These are phyloP conservation scores for Phoenix dactylifera DNA, from an alignment of 176 grass and related monocot genomes.

Conservation along the genomic window DNA sequence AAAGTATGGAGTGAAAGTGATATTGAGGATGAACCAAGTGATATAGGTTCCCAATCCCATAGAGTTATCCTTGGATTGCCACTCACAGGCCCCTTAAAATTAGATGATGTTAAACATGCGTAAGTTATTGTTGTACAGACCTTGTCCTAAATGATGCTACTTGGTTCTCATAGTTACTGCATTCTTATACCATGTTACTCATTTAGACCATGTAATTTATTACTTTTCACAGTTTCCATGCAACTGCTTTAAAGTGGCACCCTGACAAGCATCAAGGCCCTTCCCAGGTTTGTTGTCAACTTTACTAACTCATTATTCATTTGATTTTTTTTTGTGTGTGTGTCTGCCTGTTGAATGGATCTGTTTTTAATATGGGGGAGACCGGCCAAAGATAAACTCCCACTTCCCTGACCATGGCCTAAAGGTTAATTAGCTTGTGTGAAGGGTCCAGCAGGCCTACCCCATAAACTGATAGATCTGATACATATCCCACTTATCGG, in stretches of 20 bases:
- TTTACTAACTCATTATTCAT: background rate
- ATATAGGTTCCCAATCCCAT: slow-evolving; percentile 28
- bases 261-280: slow-evolving; percentile 80
- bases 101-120: slow-evolving; percentile 73
- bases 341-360: no score
- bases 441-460: no score
- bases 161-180: no score
- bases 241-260: slow-evolving; percentile 87
- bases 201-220: no score
- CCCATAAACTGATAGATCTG: no score
- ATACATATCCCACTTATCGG: no score
- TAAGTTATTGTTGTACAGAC: slow-evolving; percentile 23
- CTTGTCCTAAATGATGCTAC: no score
- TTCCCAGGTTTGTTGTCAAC: slow-evolving; percentile 41
- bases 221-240: slow-evolving; percentile 38
- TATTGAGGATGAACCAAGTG: slow-evolving; percentile 28
- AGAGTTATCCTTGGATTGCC: slow-evolving; percentile 71
- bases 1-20: slow-evolving; percentile 75
- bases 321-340: background rate
- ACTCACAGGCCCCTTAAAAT: slow-evolving; percentile 37
- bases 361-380: no score
- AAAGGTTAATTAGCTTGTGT: no score
- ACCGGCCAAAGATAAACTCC: no score
- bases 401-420: no score
- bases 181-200: no score